These are phyloP conservation scores for Boletus vinaceobasis DNA, from an alignment of 768 basidiomycete genomes.

Conservation along the genomic window DNA sequence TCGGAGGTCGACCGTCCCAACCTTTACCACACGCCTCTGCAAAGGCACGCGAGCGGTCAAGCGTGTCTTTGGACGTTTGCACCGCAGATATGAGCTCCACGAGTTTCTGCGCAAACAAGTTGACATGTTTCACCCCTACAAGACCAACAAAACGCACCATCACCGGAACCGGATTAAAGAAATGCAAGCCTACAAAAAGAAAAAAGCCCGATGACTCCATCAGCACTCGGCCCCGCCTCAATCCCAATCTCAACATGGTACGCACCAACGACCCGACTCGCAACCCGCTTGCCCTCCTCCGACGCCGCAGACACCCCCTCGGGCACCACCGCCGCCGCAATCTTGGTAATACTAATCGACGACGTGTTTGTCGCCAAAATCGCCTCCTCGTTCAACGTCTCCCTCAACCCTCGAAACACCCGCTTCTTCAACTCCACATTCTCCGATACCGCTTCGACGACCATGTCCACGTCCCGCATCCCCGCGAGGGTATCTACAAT, in stretches of 20 bases:
- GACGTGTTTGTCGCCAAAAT: slow-evolving; percentile 94
- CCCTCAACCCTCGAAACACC: slow-evolving; percentile 70
- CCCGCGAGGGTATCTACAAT: slow-evolving; percentile 59
- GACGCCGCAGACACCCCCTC: slow-evolving; percentile 55
- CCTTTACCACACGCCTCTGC: slow-evolving; percentile 91
- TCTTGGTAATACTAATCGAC: slow-evolving; percentile 92
- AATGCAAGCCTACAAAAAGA: slow-evolving; percentile 64
- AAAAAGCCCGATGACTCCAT: neutral
- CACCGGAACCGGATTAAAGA: slow-evolving; percentile 96
- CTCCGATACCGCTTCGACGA: slow-evolving; percentile 93
- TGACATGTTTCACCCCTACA: neutral
- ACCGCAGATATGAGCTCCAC: slow-evolving; percentile 94
- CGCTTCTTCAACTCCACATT: slow-evolving; percentile 70
- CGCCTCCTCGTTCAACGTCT: slow-evolving; percentile 62
- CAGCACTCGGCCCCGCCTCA: neutral
- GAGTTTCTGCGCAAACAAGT: slow-evolving; percentile 55
- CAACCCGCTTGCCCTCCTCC: slow-evolving; percentile 57
- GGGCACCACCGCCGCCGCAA: slow-evolving; percentile 75
- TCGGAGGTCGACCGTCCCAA: slow-evolving; percentile 17
- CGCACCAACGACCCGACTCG: slow-evolving; percentile 80
- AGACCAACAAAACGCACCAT: slow-evolving; percentile 56
- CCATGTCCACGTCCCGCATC: slow-evolving; percentile 82
- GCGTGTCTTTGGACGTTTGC: slow-evolving; percentile 77
- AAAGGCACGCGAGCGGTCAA: slow-evolving; percentile 75
- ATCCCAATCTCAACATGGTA: neutral